A percentile compares a stretch with the other conserved stretches of the same genome.
Evolutionary conservation across 768 basidiomycete genomes (phyloP).

Genomic region (Mycena haematopus): DNA sequence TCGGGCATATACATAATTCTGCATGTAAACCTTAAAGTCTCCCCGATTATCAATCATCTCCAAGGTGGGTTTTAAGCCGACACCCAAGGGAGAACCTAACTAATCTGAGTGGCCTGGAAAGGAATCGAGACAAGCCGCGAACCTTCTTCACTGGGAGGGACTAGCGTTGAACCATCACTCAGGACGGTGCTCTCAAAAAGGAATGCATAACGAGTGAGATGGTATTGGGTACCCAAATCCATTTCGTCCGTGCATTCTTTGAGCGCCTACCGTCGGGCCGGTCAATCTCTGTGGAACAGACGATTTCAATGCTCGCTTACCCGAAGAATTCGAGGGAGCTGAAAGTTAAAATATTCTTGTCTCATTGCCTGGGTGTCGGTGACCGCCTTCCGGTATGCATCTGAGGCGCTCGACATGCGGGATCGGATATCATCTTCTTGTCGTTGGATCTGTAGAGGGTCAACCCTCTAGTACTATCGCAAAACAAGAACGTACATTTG

Average conservation of each 20-base stretch:
- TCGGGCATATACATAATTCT: slow-evolving; percentile 93
- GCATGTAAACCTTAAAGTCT: slow-evolving; percentile 97
- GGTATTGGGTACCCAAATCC: slow-evolving; percentile 97
- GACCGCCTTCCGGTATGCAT: slow-evolving; percentile 89
- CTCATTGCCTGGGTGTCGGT: slow-evolving; percentile 88
- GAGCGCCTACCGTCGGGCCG: slow-evolving; percentile 60
- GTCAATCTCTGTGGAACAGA: slow-evolving; percentile 12
- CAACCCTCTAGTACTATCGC: slow-evolving; percentile 17
- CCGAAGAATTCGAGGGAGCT: slow-evolving; percentile 90
- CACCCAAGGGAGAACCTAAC: slow-evolving; percentile 11
- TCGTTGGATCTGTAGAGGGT: slow-evolving; percentile 68
- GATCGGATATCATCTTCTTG: slow-evolving; percentile 95
- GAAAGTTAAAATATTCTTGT: slow-evolving; percentile 98
- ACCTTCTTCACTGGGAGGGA: slow-evolving; percentile 80
- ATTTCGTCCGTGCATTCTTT: slow-evolving; percentile 97
- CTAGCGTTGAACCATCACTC: slow-evolving; percentile 85
- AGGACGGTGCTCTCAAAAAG: slow-evolving; percentile 91
- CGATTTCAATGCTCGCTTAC: slow-evolving; percentile 51
- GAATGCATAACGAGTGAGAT: slow-evolving; percentile 93
- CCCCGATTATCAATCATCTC: slow-evolving; percentile 93
- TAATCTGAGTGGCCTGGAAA: neutral
- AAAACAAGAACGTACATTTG: slow-evolving; percentile 59
- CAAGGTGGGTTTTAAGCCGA: slow-evolving; percentile 81
- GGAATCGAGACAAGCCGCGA: slow-evolving; percentile 25
- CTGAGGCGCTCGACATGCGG: slow-evolving; percentile 85